Conservation (phyloP, 1,139 yeast genomes). For the Hyphopichia wangnamkhiaoensis region DNA sequence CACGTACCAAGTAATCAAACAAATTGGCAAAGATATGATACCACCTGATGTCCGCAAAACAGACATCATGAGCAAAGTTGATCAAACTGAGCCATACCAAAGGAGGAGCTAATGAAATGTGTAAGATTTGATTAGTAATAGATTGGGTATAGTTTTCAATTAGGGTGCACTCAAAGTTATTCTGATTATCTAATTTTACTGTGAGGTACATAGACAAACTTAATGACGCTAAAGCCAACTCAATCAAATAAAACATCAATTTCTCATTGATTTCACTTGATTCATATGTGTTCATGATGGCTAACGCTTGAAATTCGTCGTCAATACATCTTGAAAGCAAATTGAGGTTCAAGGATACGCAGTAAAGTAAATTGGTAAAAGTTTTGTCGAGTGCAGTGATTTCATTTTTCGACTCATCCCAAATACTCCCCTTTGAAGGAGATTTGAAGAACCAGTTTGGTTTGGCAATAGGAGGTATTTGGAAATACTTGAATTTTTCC, state of each 20-base stretch:
- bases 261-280: constrained; percentile 13
- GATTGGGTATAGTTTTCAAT: background rate
- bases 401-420: background rate
- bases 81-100: constrained; percentile 30
- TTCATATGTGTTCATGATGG: constrained; percentile 11
- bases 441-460: background rate
- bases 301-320: constrained; percentile 19
- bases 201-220: constrained; percentile 12
- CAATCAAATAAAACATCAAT: constrained; percentile 15
- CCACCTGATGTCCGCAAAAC: constrained; percentile 27
- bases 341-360: constrained; percentile 12
- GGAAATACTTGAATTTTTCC: constrained; percentile 15
- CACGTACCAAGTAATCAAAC: constrained; percentile 18
- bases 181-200: constrained; percentile 5
- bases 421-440: background rate
- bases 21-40: constrained; percentile 20
- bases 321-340: constrained; percentile 11
- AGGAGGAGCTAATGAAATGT: constrained; percentile 7
- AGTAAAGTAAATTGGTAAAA: constrained; percentile 9
- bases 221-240: constrained; percentile 19
- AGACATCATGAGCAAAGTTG: constrained; percentile 31
- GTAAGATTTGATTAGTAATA: background rate
- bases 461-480: constrained; percentile 33
- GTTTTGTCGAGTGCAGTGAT: background rate
- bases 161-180: constrained; percentile 1